A percentile compares a stretch with the other conserved stretches of the same genome.
Evolutionary conservation across 169 alveolate genomes (phyloP).

Genomic region (Neospora caninum): DNA sequence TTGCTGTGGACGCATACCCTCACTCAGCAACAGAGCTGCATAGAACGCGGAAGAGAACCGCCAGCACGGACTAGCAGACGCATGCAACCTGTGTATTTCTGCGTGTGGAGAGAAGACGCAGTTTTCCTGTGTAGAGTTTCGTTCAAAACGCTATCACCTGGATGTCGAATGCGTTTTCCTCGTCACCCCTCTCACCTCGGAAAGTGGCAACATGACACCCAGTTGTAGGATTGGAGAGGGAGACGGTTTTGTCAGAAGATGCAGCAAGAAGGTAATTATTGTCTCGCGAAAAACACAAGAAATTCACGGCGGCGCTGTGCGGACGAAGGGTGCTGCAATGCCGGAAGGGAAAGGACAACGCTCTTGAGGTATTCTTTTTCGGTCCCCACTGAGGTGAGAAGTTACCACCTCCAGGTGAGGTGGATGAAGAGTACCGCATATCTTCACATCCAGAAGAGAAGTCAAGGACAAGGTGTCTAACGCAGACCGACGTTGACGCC

Average conservation of each 20-base stretch:
- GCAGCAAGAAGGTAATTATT: conserved; percentile 17
- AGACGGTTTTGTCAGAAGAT: conserved; percentile 18
- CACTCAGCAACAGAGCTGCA: too few species aligned
- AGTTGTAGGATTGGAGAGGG: neutral
- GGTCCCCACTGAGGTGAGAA: too few species aligned
- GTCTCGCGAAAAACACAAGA: conserved; percentile 6
- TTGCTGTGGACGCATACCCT: too few species aligned
- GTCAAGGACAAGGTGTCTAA: neutral
- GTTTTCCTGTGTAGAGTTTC: too few species aligned
- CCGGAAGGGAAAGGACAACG: conserved; percentile 11
- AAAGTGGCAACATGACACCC: neutral
- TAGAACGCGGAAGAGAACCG: too few species aligned
- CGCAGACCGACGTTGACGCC: too few species aligned
- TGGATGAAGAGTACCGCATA: neutral
- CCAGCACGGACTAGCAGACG: too few species aligned
- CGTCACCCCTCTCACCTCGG: neutral
- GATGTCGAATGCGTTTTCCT: neutral
- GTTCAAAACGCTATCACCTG: too few species aligned
- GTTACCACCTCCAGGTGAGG: too few species aligned
- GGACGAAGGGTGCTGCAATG: neutral
- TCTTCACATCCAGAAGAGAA: neutral
- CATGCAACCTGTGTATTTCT: too few species aligned
- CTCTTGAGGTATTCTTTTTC: too few species aligned
- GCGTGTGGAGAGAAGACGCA: too few species aligned
- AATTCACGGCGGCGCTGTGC: conserved; percentile 20